Conservation (phyloP, 371 early-diverging fungal genomes). For the Blastocladiella emersonii region DNA sequence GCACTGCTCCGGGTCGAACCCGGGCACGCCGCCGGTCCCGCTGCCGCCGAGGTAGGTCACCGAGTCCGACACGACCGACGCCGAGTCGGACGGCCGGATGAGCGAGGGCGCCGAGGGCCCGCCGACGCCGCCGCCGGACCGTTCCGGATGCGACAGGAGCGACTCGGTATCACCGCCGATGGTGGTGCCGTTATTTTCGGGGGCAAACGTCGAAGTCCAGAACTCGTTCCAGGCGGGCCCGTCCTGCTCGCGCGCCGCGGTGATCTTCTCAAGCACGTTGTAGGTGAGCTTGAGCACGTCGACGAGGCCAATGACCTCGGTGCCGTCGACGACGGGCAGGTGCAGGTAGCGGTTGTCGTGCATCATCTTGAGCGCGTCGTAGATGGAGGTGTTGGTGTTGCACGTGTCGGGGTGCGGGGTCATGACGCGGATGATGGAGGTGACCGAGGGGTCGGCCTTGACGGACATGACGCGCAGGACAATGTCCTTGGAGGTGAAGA, state of each 20-base stretch:
- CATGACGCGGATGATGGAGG: slow-evolving; percentile 93
- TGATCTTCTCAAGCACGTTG: slow-evolving; percentile 35
- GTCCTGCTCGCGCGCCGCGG: slow-evolving; percentile 19
- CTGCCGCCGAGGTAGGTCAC: slow-evolving; percentile 9
- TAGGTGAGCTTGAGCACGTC: slow-evolving; percentile 85
- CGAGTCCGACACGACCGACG: slow-evolving; percentile 14
- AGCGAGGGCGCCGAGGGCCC: slow-evolving; percentile 12
- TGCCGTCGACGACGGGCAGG: slow-evolving; percentile 78
- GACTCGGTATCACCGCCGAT: neutral
- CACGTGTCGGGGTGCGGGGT: slow-evolving; percentile 97
- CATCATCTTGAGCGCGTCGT: slow-evolving; percentile 91
- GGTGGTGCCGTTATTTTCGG: neutral
- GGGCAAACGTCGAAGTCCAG: slow-evolving; percentile 1
- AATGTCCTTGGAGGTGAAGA: slow-evolving; percentile 53
- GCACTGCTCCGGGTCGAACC: slow-evolving; percentile 18
- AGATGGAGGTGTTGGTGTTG: slow-evolving; percentile 56
- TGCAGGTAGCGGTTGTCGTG: slow-evolving; percentile 85
- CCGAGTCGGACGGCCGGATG: slow-evolving; percentile 15
- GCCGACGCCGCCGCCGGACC: neutral
- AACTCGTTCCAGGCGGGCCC: slow-evolving; percentile 4
- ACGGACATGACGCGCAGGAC: slow-evolving; percentile 92
- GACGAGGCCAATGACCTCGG: slow-evolving; percentile 63
- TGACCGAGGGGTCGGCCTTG: slow-evolving; percentile 72
- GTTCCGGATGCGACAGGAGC: neutral
- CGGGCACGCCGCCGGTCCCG: slow-evolving; percentile 15